Evolutionary conservation across 1,284 basidiomycete species (phyloP).

Genomic region (Marasmius tenuissimus): DNA sequence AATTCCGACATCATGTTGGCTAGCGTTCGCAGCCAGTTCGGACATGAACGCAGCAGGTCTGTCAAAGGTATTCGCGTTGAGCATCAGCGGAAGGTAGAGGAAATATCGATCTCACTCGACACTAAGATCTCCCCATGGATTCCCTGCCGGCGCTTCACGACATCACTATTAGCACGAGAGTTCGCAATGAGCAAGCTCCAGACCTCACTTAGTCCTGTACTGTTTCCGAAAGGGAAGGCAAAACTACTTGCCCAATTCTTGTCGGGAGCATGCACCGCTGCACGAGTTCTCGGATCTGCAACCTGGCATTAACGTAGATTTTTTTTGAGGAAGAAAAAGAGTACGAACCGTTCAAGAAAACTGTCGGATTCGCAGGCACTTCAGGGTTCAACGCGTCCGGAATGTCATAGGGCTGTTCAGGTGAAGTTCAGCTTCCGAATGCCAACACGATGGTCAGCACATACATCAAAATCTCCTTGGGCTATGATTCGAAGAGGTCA

Average conservation of each 20-base stretch:
- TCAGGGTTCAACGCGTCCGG: conserved; percentile 54
- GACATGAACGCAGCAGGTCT: conserved; percentile 48
- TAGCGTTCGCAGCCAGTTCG: conserved; percentile 46
- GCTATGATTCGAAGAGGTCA: neutral
- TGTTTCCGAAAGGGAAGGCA: conserved; percentile 3
- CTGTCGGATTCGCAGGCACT: conserved; percentile 41
- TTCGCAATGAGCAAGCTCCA: neutral
- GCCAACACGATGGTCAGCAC: neutral
- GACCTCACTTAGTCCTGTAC: neutral
- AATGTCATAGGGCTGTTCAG: conserved; percentile 47
- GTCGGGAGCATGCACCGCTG: conserved; percentile 16
- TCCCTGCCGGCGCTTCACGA: neutral
- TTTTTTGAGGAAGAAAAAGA: neutral
- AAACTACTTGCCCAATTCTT: conserved; percentile 7
- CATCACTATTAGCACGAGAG: neutral
- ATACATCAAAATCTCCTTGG: conserved; percentile 6
- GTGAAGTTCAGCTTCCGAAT: neutral
- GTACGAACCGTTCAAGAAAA: conserved; percentile 59
- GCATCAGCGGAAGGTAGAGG: neutral
- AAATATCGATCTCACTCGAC: conserved; percentile 14
- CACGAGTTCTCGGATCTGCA: conserved; percentile 15
- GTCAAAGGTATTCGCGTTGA: neutral
- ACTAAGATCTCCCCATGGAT: conserved; percentile 8
- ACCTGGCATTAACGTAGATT: neutral
- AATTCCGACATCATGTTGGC: conserved; percentile 32